Conservation (phyloP, 495 filamentous ascomycete species). For the Aspergillus egyptiacus region DNA sequence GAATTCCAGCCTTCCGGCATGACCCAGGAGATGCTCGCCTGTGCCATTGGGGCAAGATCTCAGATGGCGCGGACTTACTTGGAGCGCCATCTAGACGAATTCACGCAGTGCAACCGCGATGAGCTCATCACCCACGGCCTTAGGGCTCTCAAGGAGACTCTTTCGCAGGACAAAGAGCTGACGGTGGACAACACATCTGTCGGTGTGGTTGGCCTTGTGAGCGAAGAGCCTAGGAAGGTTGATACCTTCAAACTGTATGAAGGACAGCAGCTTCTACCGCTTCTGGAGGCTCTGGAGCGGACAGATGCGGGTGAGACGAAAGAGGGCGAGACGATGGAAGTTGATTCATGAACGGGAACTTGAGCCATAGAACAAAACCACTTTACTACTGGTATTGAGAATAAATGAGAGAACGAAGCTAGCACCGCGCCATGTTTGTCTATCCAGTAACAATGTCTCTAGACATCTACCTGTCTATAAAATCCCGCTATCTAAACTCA, state of each 20-base stretch:
- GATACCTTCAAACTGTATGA: constrained; percentile 92
- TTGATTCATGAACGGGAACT: constrained; percentile 56
- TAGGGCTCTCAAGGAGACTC: constrained; percentile 85
- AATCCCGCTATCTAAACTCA: neutral
- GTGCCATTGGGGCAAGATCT: constrained; percentile 88
- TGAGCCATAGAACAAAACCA: constrained; percentile 38
- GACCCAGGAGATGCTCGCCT: constrained; percentile 94
- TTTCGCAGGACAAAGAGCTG: constrained; percentile 94
- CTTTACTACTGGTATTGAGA: neutral
- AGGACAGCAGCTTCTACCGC: constrained; percentile 68
- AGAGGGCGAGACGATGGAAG: constrained; percentile 72
- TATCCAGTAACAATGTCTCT: neutral
- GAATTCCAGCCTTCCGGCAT: constrained; percentile 96
- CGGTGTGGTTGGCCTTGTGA: constrained; percentile 64
- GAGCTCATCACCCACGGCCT: constrained; percentile 88
- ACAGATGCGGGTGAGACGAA: constrained; percentile 61
- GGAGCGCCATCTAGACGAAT: constrained; percentile 82
- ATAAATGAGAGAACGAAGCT: neutral
- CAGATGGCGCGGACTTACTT: constrained; percentile 98
- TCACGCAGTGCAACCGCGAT: constrained; percentile 64
- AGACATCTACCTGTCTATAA: neutral
- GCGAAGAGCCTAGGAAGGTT: constrained; percentile 47
- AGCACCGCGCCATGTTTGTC: constrained; percentile 1
- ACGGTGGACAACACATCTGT: constrained; percentile 94
- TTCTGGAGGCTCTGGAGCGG: constrained; percentile 63